Evolutionary conservation across 768 basidiomycete genomes (phyloP), one percentile per base, ranked within the genome.

Genomic region (Lentinus brumalis): DNA sequence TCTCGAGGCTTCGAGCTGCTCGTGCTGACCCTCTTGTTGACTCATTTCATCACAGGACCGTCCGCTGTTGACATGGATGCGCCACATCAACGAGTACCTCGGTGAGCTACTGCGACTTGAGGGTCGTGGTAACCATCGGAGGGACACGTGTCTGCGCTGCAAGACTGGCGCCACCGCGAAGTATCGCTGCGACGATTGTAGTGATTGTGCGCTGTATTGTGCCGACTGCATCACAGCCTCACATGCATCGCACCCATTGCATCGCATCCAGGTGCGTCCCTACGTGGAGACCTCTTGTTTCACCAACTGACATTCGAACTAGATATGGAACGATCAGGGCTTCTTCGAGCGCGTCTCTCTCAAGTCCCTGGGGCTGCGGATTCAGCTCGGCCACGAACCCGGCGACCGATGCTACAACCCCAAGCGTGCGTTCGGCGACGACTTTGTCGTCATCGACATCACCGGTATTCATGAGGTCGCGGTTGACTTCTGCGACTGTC

Each of bases 401-500:
- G 63, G 64, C 7, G 53, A 57, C 1, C 12, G 21, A 0, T 72
- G 72, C 51, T 15, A 29, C n/a, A 15, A 41, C 11, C 65, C 62
- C 1, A 12, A 5, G 2, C 38, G 21, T 26, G 21, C 15, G 8
- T 29, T 47, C 3, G 35, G 21, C 9, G 51, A 5, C 18, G 53
- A 53, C 15, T 65, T 73, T 53, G 50, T 66, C 7, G 56, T 73
- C 5, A 29, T 74, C 14, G 53, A 73, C 42, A 55, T 56, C 16
- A 71, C 65, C 30, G 71, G 73, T 5, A 57, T 70, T n/a, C 74
- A 74, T 50, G 14, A 18, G 1, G 62, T 74, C 6, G n/a, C 29
- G 12, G 46, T 73, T 0, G 29, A 60, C 9, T 73, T 66, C 56
- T 75, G 74, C 53, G 52, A 45, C 16, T 75, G 74, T 58, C 38